phyloP scores from a whole-genome alignment of 352 stramenopile species.

The Globisporangium abappressorium region DNA sequence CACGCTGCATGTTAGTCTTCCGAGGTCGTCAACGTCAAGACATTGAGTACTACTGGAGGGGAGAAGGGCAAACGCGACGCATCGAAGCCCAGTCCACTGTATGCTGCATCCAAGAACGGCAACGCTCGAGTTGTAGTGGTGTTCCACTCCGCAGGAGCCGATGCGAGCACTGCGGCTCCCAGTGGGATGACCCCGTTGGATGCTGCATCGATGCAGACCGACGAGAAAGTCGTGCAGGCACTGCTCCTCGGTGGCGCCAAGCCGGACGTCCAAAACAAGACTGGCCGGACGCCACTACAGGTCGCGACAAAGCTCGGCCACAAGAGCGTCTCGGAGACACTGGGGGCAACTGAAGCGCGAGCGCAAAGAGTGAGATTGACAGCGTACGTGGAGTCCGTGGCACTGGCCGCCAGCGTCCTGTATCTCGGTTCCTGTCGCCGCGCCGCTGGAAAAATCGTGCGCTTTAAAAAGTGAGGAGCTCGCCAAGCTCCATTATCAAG shows the following conservation, averaged over 20 bases:
- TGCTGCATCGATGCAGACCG: not conserved
- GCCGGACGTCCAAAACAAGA: not conserved
- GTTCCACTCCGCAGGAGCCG: not conserved
- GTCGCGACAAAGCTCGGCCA: conserved; percentile 1
- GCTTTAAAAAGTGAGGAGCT: too few species aligned
- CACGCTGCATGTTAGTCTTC: not conserved
- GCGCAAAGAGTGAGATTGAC: not conserved
- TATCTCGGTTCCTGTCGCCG: not conserved
- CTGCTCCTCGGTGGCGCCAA: not conserved
- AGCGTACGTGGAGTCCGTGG: not conserved
- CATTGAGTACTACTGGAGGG: not conserved
- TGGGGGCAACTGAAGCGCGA: not conserved
- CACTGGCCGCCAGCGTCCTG: not conserved
- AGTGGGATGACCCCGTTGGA: not conserved
- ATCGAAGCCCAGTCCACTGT: not conserved
- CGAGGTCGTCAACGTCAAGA: not conserved
- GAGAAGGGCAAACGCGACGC: not conserved
- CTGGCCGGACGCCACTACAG: not conserved
- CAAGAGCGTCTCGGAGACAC: not conserved
- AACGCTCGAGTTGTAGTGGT: not conserved
- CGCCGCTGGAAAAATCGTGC: not conserved
- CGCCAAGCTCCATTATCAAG: too few species aligned
- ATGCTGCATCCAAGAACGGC: not conserved
- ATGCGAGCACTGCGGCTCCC: not conserved
- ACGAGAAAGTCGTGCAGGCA: not conserved